phyloP scores from a whole-genome alignment of 176 grass and related monocot genomes.

The Eragrostis curvula region DNA sequence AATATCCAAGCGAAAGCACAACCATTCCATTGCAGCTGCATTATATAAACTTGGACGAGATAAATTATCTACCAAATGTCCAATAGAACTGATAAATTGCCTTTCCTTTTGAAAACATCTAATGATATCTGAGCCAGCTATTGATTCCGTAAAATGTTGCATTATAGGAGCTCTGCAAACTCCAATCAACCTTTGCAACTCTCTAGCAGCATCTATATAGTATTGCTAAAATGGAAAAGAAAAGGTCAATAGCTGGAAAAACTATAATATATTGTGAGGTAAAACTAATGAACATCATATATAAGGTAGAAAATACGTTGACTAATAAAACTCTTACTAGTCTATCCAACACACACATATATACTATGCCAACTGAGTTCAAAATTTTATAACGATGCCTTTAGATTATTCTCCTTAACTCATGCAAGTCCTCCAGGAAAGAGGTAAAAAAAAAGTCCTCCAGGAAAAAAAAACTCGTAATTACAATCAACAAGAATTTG shows the following conservation, averaged over 20 bases:
- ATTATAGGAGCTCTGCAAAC: slow-evolving; percentile 44
- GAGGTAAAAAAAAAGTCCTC: too few relatives aligned
- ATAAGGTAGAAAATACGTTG: background rate
- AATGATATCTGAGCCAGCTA: slow-evolving; percentile 65
- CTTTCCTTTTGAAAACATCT: slow-evolving; percentile 68
- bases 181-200: slow-evolving; percentile 48
- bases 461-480: background rate
- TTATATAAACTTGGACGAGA: slow-evolving; percentile 71
- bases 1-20: slow-evolving; percentile 69
- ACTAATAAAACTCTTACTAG: too few relatives aligned
- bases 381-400: background rate
- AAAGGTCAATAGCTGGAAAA: too few relatives aligned
- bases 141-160: slow-evolving; percentile 69
- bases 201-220: slow-evolving; percentile 49
- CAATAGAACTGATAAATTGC: slow-evolving; percentile 48
- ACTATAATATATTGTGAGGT: background rate
- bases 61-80: slow-evolving; percentile 53
- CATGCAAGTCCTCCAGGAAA: too few relatives aligned
- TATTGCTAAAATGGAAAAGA: slow-evolving; percentile 45
- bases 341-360: background rate
- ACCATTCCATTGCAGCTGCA: slow-evolving; percentile 59
- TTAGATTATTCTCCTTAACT: too few relatives aligned
- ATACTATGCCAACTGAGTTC: background rate
- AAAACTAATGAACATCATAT: background rate
- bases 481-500: background rate